Percentiles rank a stretch among this genome's conserved stretches.
Evolutionary conservation across 495 filamentous ascomycete genomes (phyloP).

Genomic region (Neurospora tetraspora): DNA sequence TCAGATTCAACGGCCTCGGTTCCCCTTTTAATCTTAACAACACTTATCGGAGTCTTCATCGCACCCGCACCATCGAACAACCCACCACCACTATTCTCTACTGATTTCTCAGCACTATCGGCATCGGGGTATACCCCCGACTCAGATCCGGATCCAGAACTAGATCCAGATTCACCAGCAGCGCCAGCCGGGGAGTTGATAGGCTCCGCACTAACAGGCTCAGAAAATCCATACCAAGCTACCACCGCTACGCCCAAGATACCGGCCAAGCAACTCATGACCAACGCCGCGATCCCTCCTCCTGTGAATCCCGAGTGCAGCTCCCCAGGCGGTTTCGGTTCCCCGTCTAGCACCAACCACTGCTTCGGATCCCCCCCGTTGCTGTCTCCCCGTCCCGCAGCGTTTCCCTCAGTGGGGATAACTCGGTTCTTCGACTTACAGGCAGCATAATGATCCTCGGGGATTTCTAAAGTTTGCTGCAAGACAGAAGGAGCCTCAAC

Average conservation of each 20-base stretch:
- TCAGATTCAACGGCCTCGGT: background rate
- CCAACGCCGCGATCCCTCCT: conserved; percentile 60
- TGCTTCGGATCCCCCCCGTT: conserved; percentile 61
- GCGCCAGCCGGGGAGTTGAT: background rate
- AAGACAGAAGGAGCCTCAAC: conserved; percentile 49
- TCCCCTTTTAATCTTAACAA: background rate
- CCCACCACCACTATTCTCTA: background rate
- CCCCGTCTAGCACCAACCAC: conserved; percentile 53
- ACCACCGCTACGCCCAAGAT: conserved; percentile 64
- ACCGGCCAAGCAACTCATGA: conserved; percentile 60
- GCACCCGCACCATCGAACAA: background rate
- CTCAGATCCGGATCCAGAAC: background rate
- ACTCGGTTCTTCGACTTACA: conserved; percentile 45
- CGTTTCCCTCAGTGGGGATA: conserved; percentile 54
- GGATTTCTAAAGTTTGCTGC: conserved; percentile 51
- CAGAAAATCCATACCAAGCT: conserved; percentile 52
- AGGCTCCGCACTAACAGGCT: background rate
- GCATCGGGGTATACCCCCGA: background rate
- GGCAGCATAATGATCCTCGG: conserved; percentile 48
- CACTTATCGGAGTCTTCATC: background rate
- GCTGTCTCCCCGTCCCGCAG: conserved; percentile 58
- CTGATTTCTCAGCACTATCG: background rate
- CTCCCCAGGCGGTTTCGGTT: conserved; percentile 42
- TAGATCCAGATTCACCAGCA: background rate
- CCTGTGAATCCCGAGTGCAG: conserved; percentile 65